Evolutionary conservation across 306 rosid species (phyloP), one percentile per base, ranked within the genome.

Genomic region (Medicago arabica): DNA sequence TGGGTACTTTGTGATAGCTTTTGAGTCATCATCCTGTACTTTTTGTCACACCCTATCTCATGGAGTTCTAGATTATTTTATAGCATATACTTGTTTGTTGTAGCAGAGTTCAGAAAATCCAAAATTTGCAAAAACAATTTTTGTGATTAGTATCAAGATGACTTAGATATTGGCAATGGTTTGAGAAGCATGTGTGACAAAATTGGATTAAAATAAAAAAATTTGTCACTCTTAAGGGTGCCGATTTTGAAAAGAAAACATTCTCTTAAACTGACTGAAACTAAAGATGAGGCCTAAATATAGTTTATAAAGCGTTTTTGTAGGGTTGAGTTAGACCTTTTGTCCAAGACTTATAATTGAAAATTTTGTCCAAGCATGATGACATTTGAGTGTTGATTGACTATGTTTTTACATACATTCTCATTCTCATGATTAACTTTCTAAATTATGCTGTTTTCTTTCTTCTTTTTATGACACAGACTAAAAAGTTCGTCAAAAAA

Each of bases 401-500:
- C 19, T n/a, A 15, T n/a, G 9, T 50, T 53, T 25, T 54, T 18
- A 18, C 28, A 18, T 18, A 9, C 14, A 19, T 18, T 55, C 7
- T 54, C 14, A 19, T 18, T 55, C 7, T 54, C 13, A 54, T 12
- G 1, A 9, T 54, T 54, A 18, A 18, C 12, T 11, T 9, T 11
- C 60, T 46, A 66, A 44, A 7, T 61, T 67, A 31, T 38, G 34
- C 3, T 64, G 51, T 71, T 64, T 47, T 51, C 13, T 36, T 82
- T 51, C 66, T 59, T 7, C 4, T 80, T 25, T 19, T 80, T 57
- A 55, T 61, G 82, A 60, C 89, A 88, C 93, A 92, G 97, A 87
- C 87, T 21, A 92, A 88, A 86, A 91, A 82, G 87, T 80, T 84
- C 31, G 92, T 88, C 74, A 89, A 57, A 70, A 80, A 75, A 12